These are phyloP conservation scores for Arthrocladium fulminans DNA, from an alignment of 2,329 filamentous ascomycete species.

Conservation along the genomic window DNA sequence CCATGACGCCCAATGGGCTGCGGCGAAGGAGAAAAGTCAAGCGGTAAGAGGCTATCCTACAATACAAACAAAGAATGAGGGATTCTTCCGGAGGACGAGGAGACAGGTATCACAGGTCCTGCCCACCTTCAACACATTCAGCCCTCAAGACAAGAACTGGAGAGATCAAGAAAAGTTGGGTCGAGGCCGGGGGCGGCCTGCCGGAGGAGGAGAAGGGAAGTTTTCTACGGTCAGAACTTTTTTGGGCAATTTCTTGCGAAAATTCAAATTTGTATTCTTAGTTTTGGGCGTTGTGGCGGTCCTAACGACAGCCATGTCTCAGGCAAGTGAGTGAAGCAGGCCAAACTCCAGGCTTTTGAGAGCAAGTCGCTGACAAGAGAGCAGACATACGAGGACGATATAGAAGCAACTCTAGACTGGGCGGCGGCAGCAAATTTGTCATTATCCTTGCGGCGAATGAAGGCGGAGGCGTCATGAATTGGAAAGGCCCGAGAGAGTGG, in stretches of 20 bases:
- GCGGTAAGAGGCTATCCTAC: slow-evolving; percentile 67
- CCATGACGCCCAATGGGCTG: slow-evolving; percentile 65
- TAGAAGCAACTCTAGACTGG: slow-evolving; percentile 62
- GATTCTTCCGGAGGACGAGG: slow-evolving; percentile 80
- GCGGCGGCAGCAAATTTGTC: slow-evolving; percentile 83
- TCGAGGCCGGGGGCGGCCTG: slow-evolving; percentile 48
- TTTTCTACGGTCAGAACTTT: slow-evolving; percentile 29
- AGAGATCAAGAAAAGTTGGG: slow-evolving; percentile 70
- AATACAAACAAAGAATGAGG: slow-evolving; percentile 71
- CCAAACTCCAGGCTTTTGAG: not conserved
- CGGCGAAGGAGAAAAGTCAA: slow-evolving; percentile 66
- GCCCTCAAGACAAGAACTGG: slow-evolving; percentile 39
- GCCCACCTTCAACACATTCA: slow-evolving; percentile 55
- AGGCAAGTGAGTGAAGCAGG: slow-evolving; percentile 16
- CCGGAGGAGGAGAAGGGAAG: slow-evolving; percentile 26
- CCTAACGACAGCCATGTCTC: slow-evolving; percentile 18
- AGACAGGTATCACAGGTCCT: slow-evolving; percentile 70
- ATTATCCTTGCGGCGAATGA: slow-evolving; percentile 89
- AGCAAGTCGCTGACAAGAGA: slow-evolving; percentile 29
- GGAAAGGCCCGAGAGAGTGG: slow-evolving; percentile 96
- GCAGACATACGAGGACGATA: slow-evolving; percentile 53
- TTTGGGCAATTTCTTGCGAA: slow-evolving; percentile 50
- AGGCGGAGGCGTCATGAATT: slow-evolving; percentile 96
- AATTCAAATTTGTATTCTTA: slow-evolving; percentile 51
- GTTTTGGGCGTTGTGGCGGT: slow-evolving; percentile 28